A percentile compares a stretch with the other conserved stretches of the same genome.
Evolutionary conservation across 164 flowering plant genomes (phyloP).

Genomic region (Piper longum): DNA sequence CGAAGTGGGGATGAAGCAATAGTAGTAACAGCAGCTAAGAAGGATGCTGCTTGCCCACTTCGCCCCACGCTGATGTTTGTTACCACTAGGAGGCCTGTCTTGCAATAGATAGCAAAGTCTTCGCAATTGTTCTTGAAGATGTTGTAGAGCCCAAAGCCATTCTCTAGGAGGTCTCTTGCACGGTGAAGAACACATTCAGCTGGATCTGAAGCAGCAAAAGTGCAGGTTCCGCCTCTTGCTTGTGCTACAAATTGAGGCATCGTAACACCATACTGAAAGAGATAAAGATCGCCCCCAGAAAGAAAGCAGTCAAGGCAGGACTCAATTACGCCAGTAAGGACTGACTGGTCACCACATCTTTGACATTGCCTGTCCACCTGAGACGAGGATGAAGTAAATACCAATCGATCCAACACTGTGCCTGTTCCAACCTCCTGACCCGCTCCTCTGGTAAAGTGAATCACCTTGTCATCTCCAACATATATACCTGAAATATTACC

Average conservation of each 20-base stretch:
- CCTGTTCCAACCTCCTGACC: conserved; percentile 14
- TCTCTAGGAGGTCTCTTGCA: conserved; percentile 88
- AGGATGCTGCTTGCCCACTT: conserved; percentile 66
- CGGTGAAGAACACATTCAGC: conserved; percentile 60
- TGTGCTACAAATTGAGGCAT: conserved; percentile 63
- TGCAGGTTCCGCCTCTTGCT: conserved; percentile 96
- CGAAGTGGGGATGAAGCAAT: conserved; percentile 56
- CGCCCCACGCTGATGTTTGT: conserved; percentile 65
- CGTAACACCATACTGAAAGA: conserved; percentile 68
- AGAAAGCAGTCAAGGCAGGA: conserved; percentile 93
- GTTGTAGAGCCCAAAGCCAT: conserved; percentile 90
- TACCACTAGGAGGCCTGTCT: conserved; percentile 66
- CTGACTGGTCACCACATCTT: conserved; percentile 78
- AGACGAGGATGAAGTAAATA: conserved; percentile 1
- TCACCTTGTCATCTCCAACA: conserved; percentile 80
- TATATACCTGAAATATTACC: conserved; percentile 33
- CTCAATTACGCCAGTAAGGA: conserved; percentile 76
- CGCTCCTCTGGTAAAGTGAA: conserved; percentile 61
- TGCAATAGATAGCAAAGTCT: conserved; percentile 89
- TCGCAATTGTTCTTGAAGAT: conserved; percentile 88
- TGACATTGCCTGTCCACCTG: conserved; percentile 55
- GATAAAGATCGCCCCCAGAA: conserved; percentile 50
- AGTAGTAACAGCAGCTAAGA: conserved; percentile 48
- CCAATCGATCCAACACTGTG: conserved; percentile 1
- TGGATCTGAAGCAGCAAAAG: conserved; percentile 71